These are phyloP conservation scores for Boletus bicolor DNA, from an alignment of 768 basidiomycete genomes.

Conservation along the genomic window DNA sequence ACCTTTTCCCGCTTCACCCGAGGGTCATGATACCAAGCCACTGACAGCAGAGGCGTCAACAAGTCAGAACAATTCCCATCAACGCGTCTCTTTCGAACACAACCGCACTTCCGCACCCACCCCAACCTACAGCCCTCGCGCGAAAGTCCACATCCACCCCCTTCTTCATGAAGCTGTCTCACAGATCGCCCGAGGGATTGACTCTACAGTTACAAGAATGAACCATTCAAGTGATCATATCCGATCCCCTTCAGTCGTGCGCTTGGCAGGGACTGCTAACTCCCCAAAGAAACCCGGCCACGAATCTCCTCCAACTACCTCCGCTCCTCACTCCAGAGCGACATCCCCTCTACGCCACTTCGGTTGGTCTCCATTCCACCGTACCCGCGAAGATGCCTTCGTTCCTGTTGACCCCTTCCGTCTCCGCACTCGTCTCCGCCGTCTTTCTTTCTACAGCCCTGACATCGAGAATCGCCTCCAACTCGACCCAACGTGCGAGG, in stretches of 20 bases:
- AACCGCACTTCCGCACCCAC: constrained; percentile 35
- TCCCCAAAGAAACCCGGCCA: constrained; percentile 21
- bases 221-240: constrained; percentile 7
- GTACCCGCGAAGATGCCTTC: constrained; percentile 52
- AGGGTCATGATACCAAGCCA: constrained; percentile 13
- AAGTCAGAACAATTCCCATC: constrained; percentile 44
- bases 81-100: constrained; percentile 53
- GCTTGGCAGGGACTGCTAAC: not conserved
- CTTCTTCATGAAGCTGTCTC: constrained; percentile 18
- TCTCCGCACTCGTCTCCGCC: constrained; percentile 23
- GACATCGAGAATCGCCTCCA: constrained; percentile 17
- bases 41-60: constrained; percentile 37
- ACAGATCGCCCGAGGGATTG: constrained; percentile 6
- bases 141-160: constrained; percentile 34
- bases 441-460: constrained; percentile 21
- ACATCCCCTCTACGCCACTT: constrained; percentile 61
- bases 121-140: constrained; percentile 28
- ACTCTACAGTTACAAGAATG: constrained; percentile 8
- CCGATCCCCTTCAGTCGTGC: constrained; percentile 9
- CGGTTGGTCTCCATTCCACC: constrained; percentile 51
- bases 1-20: constrained; percentile 15
- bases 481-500: constrained; percentile 25
- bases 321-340: constrained; percentile 39
- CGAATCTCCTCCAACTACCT: constrained; percentile 28
- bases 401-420: constrained; percentile 55